Evolutionary conservation across 2,329 filamentous ascomycete genomes (phyloP), one percentile per base, ranked within the genome.

Genomic region (Trichoderma guizhouense): DNA sequence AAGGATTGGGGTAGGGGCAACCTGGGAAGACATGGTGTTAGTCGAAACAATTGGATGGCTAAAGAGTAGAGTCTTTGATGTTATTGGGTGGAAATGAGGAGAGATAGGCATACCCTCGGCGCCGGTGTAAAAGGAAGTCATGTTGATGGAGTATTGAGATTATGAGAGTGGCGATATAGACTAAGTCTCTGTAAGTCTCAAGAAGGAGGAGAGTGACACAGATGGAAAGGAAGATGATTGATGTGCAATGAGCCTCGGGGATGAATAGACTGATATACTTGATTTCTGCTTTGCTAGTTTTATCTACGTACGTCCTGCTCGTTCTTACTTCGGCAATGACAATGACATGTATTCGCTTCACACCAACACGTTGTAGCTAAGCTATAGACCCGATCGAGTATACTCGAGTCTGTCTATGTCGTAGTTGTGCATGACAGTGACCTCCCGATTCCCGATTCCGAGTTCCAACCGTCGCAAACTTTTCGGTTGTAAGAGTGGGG

Each of bases 71-170:
- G 18, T 21, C 7, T 15, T 11, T 43, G 24, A 2, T 30, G 24
- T 7, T 18, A 9, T 7, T 43, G 15, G 21, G 32, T 36, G 26
- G 14, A 34, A 34, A 9, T 15, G 21, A 32, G 5, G 5, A 63
- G 28, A 24, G 55, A 30, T 26, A 36, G 14, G n/a, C 73, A 53
- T 73, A 76, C 78, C 78, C 73, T 79, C 78, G 2, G 78, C 75
- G 5, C 78, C 71, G 7, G 78, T 79, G 65, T 78, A 79, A 3
- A 71, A 74, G 2, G 74, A 70, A 69, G 66, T 5, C 73, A 72
- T 75, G 26, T 8, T 73, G 30, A 39, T 53, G 8, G 7, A 36
- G 24, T 39, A 30, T 39, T 39, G 24, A 68, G 26, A 24, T 57
- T 21, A 9, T 7, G 18, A 7, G 3, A 34, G 53, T n/a, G 21